These are phyloP conservation scores for Saccharum officinarum DNA, from an alignment of 176 grass and related monocot genomes.

Conservation along the genomic window DNA sequence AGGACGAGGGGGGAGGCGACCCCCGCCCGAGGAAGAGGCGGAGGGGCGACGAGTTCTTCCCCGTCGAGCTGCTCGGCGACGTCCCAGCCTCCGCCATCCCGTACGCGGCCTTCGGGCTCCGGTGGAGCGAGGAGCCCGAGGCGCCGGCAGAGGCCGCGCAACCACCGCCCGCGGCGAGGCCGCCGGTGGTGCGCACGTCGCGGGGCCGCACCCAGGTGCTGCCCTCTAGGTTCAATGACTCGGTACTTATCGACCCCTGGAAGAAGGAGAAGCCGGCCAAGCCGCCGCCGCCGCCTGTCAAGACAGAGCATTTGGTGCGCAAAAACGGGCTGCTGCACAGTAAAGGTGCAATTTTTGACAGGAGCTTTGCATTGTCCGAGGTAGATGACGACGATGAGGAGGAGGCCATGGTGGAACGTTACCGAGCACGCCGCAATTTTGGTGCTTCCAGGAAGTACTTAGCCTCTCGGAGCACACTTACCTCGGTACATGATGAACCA, in stretches of 20 bases:
- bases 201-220: conserved; percentile 70
- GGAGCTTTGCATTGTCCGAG: conserved; percentile 41
- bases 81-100: conserved; percentile 62
- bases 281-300: conserved; percentile 15
- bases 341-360: conserved; percentile 37
- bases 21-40: conserved; percentile 58
- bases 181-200: conserved; percentile 77
- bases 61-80: conserved; percentile 81
- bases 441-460: conserved; percentile 55
- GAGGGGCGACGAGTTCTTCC: conserved; percentile 67
- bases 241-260: conserved; percentile 83
- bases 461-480: conserved; percentile 51
- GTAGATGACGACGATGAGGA: conserved; percentile 40
- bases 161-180: conserved; percentile 31
- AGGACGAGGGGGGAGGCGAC: conserved; percentile 36
- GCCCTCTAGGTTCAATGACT: conserved; percentile 90
- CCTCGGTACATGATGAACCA: conserved; percentile 33
- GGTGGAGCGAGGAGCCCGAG: conserved; percentile 34
- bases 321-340: conserved; percentile 19
- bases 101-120: conserved; percentile 57
- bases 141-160: conserved; percentile 26
- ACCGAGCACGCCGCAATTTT: conserved; percentile 53
- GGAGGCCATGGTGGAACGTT: conserved; percentile 40
- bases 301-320: conserved; percentile 25
- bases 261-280: conserved; percentile 78